phyloP scores from a whole-genome alignment of 1,284 basidiomycete genomes.

The Moesziomyces sp. region DNA sequence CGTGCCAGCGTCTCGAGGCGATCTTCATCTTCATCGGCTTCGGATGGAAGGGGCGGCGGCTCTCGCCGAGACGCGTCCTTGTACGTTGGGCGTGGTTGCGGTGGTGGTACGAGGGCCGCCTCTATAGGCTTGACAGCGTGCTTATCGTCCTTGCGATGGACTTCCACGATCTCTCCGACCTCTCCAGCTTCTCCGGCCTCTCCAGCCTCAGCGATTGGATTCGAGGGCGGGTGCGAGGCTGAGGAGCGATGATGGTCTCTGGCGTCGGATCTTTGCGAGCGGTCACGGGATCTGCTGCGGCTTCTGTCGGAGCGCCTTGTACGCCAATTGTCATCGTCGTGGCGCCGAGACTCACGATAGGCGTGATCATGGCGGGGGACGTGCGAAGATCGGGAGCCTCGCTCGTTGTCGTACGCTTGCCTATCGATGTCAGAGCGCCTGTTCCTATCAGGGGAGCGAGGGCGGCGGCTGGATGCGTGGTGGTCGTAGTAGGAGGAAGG shows the following conservation, averaged over 20 bases:
- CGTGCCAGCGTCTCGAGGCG: constrained; percentile 7
- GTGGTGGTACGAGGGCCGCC: no score
- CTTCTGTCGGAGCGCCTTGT: neutral
- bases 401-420: no score
- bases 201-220: neutral
- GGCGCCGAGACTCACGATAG: neutral
- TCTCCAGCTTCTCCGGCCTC: neutral
- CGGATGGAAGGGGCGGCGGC: neutral
- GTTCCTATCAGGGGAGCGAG: neutral
- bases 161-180: neutral
- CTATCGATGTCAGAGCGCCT: neutral
- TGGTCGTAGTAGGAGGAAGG: neutral
- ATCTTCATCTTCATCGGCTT: constrained; percentile 6
- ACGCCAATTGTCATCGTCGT: neutral
- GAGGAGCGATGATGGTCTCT: neutral
- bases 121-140: neutral
- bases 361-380: neutral
- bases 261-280: neutral
- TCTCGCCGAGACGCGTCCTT: neutral
- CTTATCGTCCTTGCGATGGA: neutral
- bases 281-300: neutral
- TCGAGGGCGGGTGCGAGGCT: neutral
- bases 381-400: neutral
- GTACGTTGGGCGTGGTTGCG: neutral
- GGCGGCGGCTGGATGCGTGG: no score